phyloP scores from a whole-genome alignment of 2,329 filamentous ascomycete species.

The Fusarium coicis region DNA sequence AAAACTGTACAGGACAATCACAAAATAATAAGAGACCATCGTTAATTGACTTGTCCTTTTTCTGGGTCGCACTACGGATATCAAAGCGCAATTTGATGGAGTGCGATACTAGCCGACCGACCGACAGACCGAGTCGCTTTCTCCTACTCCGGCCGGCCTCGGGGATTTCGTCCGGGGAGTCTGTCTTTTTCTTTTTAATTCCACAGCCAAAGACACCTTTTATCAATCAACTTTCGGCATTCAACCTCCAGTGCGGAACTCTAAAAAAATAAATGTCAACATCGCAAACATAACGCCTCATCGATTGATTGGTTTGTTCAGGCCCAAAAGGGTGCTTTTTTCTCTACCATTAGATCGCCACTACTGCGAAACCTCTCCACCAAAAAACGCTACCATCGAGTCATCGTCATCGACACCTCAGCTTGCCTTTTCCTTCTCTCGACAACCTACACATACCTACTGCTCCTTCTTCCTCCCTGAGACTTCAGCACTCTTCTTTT shows the following conservation, averaged over 20 bases:
- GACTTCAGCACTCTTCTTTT: background rate
- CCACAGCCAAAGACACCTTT: slow-evolving; percentile 4
- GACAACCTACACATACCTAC: background rate
- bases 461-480: background rate
- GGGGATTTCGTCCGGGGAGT: slow-evolving; percentile 24
- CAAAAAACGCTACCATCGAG: slow-evolving; percentile 26
- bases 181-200: slow-evolving; percentile 16
- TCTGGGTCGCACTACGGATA: slow-evolving; percentile 6
- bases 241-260: slow-evolving; percentile 9
- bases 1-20: background rate
- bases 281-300: background rate
- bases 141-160: slow-evolving; percentile 36
- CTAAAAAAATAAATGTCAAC: slow-evolving; percentile 1
- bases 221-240: background rate
- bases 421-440: background rate
- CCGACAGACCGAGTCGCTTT: slow-evolving; percentile 35
- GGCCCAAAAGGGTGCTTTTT: slow-evolving; percentile 2
- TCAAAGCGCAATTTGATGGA: background rate
- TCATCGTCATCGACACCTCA: slow-evolving; percentile 43
- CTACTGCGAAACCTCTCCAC: slow-evolving; percentile 30
- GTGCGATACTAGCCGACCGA: slow-evolving; percentile 42
- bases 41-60: background rate
- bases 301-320: background rate
- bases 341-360: slow-evolving; percentile 19
- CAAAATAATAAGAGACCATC: background rate